Evolutionary conservation across 2,329 filamentous ascomycete genomes (phyloP), one percentile per base, ranked within the genome.

Genomic region (Eurotiales sp.): DNA sequence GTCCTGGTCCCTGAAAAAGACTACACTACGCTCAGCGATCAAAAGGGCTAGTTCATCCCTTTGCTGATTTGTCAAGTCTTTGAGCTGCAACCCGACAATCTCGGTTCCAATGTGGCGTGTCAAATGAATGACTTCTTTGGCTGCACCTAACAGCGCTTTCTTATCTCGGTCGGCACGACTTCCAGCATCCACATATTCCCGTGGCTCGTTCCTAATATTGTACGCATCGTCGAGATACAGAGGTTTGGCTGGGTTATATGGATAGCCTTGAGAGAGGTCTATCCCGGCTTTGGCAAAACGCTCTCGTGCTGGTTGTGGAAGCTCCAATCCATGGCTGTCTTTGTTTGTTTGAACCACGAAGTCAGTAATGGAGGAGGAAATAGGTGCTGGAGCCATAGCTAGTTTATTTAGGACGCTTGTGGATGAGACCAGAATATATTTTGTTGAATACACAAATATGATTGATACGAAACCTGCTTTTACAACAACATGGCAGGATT

Each of bases 221-320:
- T 81, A 82, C 3, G 85, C 83, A 57, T 89, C 86, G 51, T 90
- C 81, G 0, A 88, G 71, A 58, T 83, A 89, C 1, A 88, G 70
- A 0, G 86, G 86, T 43, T 77, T 77, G 0, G 81, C 78, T 1
- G 85, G 85, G 0, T 85, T 80, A 59, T 88, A 88, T 0, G 86
- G 86, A 57, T 89, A 89, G 0, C 86, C 86, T 1, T 81, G 70
- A 1, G 83, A 85, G 2, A 89, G 73, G 61, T 90, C 84, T 48
- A 89, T 78, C 1, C 83, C 85, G 0, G 83, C 84, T 55, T 86
- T 87, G 58, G 82, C 79, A 0, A 89, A 74, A 3, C 86, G 77
- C 44, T 76, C 71, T 1, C 77, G 74, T 1, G 85, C 72, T 1
- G 78, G 59, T 8, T 74, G 74, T 2, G 86, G 86, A 6, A 89